phyloP scores from a whole-genome alignment of 2,329 filamentous ascomycete genomes.

The Aspergillus jensenii region DNA sequence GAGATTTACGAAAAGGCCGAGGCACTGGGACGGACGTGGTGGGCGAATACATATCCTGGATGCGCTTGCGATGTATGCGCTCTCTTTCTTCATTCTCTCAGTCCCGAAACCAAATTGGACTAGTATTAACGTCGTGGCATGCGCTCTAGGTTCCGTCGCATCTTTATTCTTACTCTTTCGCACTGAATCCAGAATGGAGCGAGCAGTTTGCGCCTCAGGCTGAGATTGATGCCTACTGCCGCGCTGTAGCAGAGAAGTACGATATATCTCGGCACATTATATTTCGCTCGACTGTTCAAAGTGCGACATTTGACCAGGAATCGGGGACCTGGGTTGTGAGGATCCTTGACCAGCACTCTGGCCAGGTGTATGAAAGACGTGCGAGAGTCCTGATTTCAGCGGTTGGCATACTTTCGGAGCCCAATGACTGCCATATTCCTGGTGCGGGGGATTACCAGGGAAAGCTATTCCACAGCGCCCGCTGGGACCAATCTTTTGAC shows the following conservation, averaged over 20 bases:
- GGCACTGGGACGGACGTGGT: slow-evolving; percentile 40
- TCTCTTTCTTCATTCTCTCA: neutral
- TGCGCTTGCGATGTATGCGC: slow-evolving; percentile 38
- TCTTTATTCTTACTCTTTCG: slow-evolving; percentile 47
- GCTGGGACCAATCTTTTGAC: slow-evolving; percentile 43
- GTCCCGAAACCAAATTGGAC: neutral
- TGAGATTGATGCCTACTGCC: slow-evolving; percentile 36
- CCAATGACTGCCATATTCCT: slow-evolving; percentile 28
- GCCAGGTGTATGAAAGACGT: slow-evolving; percentile 15
- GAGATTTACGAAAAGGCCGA: slow-evolving; percentile 47
- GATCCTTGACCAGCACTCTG: slow-evolving; percentile 5
- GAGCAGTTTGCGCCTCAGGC: slow-evolving; percentile 34
- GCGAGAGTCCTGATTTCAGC: slow-evolving; percentile 31
- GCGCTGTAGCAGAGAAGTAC: slow-evolving; percentile 19
- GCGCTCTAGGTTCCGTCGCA: slow-evolving; percentile 34
- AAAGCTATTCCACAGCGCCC: slow-evolving; percentile 41
- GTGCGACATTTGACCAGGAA: neutral
- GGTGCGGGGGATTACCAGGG: slow-evolving; percentile 35
- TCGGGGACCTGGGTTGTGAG: slow-evolving; percentile 2
- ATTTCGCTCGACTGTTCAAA: slow-evolving; percentile 22
- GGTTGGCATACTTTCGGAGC: slow-evolving; percentile 30
- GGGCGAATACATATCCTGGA: slow-evolving; percentile 35
- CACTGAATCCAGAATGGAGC: slow-evolving; percentile 42
- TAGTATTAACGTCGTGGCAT: neutral
- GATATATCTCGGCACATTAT: slow-evolving; percentile 22